Evolutionary conservation across 2,329 filamentous ascomycete species (phyloP).

Genomic region (Fusarium agapanthi): DNA sequence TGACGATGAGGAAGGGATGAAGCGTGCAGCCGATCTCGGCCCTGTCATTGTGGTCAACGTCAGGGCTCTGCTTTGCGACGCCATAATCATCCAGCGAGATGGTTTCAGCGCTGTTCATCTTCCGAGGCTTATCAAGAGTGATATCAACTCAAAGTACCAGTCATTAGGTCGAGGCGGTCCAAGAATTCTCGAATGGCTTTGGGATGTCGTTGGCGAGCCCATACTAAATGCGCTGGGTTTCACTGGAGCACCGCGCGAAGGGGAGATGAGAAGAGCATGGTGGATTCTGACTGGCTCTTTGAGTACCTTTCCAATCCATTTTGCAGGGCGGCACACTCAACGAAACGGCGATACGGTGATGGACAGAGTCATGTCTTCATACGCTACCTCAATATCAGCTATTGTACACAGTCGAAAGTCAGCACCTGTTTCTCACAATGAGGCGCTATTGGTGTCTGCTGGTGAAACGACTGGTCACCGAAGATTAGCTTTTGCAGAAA

Average conservation of each 20-base stretch:
- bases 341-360: not conserved
- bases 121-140: not conserved
- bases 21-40: not conserved
- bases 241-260: not conserved
- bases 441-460: not conserved
- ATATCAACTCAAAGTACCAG: not conserved
- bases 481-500: not conserved
- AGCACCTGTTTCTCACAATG: fast-evolving
- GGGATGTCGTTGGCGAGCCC: not conserved
- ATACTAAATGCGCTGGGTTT: not conserved
- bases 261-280: not conserved
- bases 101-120: not conserved
- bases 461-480: not conserved
- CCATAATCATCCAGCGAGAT: not conserved
- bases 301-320: not conserved
- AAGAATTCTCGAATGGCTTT: not conserved
- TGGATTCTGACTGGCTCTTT: not conserved
- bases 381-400: not conserved
- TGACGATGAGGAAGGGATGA: not conserved
- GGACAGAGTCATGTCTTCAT: not conserved
- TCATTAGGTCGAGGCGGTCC: not conserved
- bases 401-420: not conserved
- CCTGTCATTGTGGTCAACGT: not conserved
- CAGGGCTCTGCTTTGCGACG: not conserved
- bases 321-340: not conserved